A percentile compares a stretch with the other conserved stretches of the same genome.
Evolutionary conservation across 495 filamentous ascomycete genomes (phyloP).

Genomic region (Echria macrotheca): DNA sequence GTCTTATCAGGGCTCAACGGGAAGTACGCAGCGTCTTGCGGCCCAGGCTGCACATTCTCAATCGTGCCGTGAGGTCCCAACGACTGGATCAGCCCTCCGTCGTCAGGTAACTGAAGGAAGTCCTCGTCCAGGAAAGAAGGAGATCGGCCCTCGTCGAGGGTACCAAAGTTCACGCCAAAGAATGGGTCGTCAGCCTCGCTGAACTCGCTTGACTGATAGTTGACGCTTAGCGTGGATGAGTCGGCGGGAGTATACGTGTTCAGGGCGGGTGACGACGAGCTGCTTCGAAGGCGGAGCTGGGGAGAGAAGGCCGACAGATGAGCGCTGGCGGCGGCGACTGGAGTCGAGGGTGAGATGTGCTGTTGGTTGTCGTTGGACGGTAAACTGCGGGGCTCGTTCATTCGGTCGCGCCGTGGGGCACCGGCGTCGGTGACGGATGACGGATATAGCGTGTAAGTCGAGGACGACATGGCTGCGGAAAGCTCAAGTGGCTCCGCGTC

Average conservation of each 20-base stretch:
- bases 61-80: constrained; percentile 6
- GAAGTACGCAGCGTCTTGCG: constrained; percentile 14
- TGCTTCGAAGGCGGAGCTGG: constrained; percentile 29
- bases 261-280: constrained; percentile 34
- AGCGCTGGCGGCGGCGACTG: constrained; percentile 21
- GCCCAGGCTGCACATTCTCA: too few species aligned
- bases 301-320: constrained; percentile 38
- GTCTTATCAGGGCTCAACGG: constrained; percentile 33
- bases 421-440: constrained; percentile 22
- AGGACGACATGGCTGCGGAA: constrained; percentile 29
- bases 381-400: constrained; percentile 24
- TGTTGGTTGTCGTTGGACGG: constrained; percentile 19
- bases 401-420: constrained; percentile 18
- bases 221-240: constrained; percentile 32
- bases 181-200: constrained; percentile 40
- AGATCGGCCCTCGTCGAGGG: constrained; percentile 22
- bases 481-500: constrained; percentile 10
- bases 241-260: constrained; percentile 40
- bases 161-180: constrained; percentile 34
- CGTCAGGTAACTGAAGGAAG: constrained; percentile 15
- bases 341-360: constrained; percentile 15
- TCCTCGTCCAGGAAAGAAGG: constrained; percentile 34
- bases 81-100: too few species aligned
- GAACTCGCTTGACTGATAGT: constrained; percentile 39
- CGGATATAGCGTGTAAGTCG: constrained; percentile 24